A percentile compares a stretch with the other conserved stretches of the same genome.
Conservation (phyloP, 2,329 filamentous ascomycete genomes). For the Diaporthe australafricana region DNA sequence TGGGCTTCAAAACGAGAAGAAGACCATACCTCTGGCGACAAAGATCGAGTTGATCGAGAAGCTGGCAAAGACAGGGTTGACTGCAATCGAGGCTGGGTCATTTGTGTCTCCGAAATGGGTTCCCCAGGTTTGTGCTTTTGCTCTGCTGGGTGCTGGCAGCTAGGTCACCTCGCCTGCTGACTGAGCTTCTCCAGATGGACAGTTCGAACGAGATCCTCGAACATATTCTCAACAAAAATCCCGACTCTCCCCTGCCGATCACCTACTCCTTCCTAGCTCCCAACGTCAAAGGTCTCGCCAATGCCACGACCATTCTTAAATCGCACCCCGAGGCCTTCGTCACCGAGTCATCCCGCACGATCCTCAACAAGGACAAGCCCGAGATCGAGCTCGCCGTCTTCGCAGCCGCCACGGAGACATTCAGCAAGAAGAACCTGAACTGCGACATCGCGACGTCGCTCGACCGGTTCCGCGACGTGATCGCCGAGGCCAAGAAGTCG, state of each 20-base stretch:
- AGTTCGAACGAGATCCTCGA: conserved; percentile 81
- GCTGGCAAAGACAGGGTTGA: conserved; percentile 75
- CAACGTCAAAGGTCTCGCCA: conserved; percentile 78
- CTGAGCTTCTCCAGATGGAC: conserved; percentile 70
- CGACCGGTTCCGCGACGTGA: conserved; percentile 76
- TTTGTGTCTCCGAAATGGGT: conserved; percentile 89
- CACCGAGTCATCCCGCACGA: conserved; percentile 59
- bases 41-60: conserved; percentile 82
- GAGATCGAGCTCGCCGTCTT: conserved; percentile 82
- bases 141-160: background rate
- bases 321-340: conserved; percentile 61
- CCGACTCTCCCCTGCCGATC: conserved; percentile 65
- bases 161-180: background rate
- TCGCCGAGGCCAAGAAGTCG: conserved; percentile 69
- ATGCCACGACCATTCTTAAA: conserved; percentile 67
- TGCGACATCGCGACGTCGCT: conserved; percentile 82
- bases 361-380: conserved; percentile 49
- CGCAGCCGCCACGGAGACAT: conserved; percentile 83
- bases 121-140: conserved; percentile 73
- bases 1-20: conserved; percentile 88
- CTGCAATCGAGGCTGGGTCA: conserved; percentile 82
- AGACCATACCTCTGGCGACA: conserved; percentile 74
- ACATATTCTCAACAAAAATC: conserved; percentile 70
- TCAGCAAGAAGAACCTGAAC: conserved; percentile 85
- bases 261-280: conserved; percentile 86